These are phyloP conservation scores for Thyridium curvatum DNA, from an alignment of 2,329 filamentous ascomycete genomes.

Conservation along the genomic window DNA sequence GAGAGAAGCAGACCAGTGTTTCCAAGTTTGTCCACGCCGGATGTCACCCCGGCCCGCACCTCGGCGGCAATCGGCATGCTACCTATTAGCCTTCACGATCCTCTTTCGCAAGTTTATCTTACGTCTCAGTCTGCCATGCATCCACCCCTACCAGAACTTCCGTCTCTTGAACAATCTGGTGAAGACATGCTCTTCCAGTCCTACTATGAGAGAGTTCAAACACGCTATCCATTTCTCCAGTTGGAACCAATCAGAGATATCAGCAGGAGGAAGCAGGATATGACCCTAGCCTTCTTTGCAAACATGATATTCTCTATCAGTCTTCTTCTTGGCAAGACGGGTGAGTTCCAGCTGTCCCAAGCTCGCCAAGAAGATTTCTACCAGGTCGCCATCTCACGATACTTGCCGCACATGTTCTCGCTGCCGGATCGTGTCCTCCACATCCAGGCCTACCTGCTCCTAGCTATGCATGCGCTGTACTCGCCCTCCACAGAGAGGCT, in stretches of 20 bases:
- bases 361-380: slow-evolving; percentile 11
- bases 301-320: slow-evolving; percentile 17
- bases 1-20: too few species aligned
- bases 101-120: too few species aligned
- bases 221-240: slow-evolving; percentile 17
- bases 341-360: slow-evolving; percentile 1
- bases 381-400: slow-evolving; percentile 2
- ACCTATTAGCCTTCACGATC: too few species aligned
- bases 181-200: slow-evolving; percentile 9
- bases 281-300: slow-evolving; percentile 14
- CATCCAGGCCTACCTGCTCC: slow-evolving; percentile 13
- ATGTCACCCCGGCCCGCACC: too few species aligned
- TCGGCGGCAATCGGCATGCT: too few species aligned
- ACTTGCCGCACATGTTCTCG: slow-evolving; percentile 1
- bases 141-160: too few species aligned
- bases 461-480: slow-evolving; percentile 17
- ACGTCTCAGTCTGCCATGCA: too few species aligned
- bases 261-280: slow-evolving; percentile 9
- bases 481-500: slow-evolving; percentile 18
- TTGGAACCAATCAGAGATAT: slow-evolving; percentile 4
- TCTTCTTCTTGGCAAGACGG: slow-evolving; percentile 6
- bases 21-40: too few species aligned
- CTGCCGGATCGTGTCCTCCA: slow-evolving; percentile 11
- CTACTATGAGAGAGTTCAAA: slow-evolving; percentile 18
- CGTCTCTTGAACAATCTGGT: too few species aligned